A percentile compares a stretch with the other conserved stretches of the same genome.
These are phyloP conservation scores for Entomortierella parvispora DNA, from an alignment of 192 early-diverging fungal genomes.

Conservation along the genomic window DNA sequence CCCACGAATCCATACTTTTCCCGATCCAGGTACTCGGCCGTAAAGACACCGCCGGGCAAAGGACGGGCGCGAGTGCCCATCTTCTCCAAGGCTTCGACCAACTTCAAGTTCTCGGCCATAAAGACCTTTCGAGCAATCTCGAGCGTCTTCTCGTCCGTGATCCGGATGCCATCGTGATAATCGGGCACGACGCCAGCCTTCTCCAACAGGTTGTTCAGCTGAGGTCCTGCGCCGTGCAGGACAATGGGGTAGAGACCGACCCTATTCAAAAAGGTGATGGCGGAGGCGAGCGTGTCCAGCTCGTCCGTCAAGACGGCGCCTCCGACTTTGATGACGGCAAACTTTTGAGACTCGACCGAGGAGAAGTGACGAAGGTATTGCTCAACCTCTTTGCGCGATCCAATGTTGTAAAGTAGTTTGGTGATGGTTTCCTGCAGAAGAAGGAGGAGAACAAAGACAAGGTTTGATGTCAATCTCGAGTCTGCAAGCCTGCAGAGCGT, in stretches of 20 bases:
- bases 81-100: constrained; percentile 96
- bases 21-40: constrained; percentile 95
- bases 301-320: constrained; percentile 97
- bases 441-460: not conserved
- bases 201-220: constrained; percentile 91
- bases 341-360: constrained; percentile 98
- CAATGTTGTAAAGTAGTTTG: constrained; percentile 96
- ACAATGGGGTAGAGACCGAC: constrained; percentile 99
- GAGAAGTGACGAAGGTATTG: constrained; percentile 98
- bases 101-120: constrained; percentile 93
- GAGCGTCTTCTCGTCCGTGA: constrained; percentile 93
- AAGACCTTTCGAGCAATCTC: constrained; percentile 96
- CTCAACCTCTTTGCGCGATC: constrained; percentile 98
- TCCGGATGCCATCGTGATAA: constrained; percentile 96
- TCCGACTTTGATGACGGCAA: constrained; percentile 99
- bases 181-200: constrained; percentile 95
- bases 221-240: constrained; percentile 97
- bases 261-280: constrained; percentile 96
- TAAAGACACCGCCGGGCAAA: constrained; percentile 95
- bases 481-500: too few species aligned
- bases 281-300: constrained; percentile 92
- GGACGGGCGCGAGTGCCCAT: constrained; percentile 96
- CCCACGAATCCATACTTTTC: constrained; percentile 97
- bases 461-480: not conserved
- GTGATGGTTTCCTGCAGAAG: constrained; percentile 80